Evolutionary conservation across 257 asterid genomes (phyloP), one percentile per base, ranked within the genome.

Genomic region (Parsonsia alboflavescens): DNA sequence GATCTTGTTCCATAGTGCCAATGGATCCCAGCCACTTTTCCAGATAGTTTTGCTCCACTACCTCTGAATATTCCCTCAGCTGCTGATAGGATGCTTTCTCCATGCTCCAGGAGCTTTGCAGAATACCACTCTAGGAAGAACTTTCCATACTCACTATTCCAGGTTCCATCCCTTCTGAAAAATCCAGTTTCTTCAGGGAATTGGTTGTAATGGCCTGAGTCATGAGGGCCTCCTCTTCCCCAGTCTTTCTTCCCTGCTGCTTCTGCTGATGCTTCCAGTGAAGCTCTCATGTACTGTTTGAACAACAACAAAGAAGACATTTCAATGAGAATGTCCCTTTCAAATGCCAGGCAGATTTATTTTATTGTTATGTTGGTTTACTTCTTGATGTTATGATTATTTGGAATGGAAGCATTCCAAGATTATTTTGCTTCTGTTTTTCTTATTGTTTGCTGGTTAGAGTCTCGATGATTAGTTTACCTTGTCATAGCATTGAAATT

Each of bases 1-100:
- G 98, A 93, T 83, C 97, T 90, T 33, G 97, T 88, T 52, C 84
- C 88, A 80, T 94, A 92, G 71, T 90, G 98, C 97, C 97, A 92
- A 75, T 94, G 97, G 72, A 90, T 90, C 76, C 97, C 99, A 0
- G 98, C 97, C 56, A 94, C 91, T 82, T 94, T 94, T 26, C 93
- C 98, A 0, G 99, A 94, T 45, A 94, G 81, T 73, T 88, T 89
- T 75, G 88, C 92, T 30, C 97, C 93, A 4, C 85, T 88, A 66
- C 91, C 93, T 81, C 80, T 88, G 77, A 89, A 94, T 83, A 90
- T 82, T 28, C 70, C 68, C 57, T 85, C 82, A 65, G 97, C 98
- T 77, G 89, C 83, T 70, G 85, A 70, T 61, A 92, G 92, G 73
- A 94, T 85, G 68, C 80, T 90, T 19, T 94, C 96, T 39, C 98